Evolutionary conservation across 192 early-diverging fungal genomes (phyloP), one percentile per base, ranked within the genome.

Genomic region (Rhizoclosmatium sp.): DNA sequence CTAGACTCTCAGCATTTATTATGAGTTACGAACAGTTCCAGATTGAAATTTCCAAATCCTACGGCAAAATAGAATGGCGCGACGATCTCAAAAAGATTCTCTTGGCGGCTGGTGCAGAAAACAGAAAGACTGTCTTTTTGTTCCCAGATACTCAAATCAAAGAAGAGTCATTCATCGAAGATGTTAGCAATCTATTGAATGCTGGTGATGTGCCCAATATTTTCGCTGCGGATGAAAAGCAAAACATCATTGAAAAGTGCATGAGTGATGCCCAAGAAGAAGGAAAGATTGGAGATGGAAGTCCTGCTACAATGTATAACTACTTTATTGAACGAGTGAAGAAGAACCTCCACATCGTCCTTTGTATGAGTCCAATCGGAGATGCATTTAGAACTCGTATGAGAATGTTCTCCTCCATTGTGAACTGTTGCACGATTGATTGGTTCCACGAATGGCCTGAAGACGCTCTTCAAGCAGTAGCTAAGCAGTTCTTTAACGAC

Each of bases 391-490:
- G 90, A 46, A 82, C 87, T 2, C 76, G 90, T 46, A 78, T 91
- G n/a, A 71, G 89, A 21, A 85, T 89, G 78, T 91, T 88, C 49
- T 90, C 90, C 3, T 85, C 87, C 3, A 79, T 91, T 66, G 88
- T 90, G 61, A 91, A 91, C 67, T 91, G 90, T 78, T 91, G 89
- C 68, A 91, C 90, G 0, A 91, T 91, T 68, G 89, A 91, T 72
- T 91, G 89, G 87, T 91, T 91, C 82, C 89, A 90, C 69, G 87
- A 87, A 31, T 91, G 90, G 90, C 90, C 90, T 19, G 87, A 91
- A 78, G 90, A 91, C 77, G 90, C 90, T 0, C 61, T 91, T 58
- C 86, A 89, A 73, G 89, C 89, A 19, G 90, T 91, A 31, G 90
- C 90, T 2, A 80, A 85, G 65, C 83, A 91, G 67, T 91, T 89